Conservation (phyloP, 192 early-diverging fungal species). For the Chytriomyces sp. region DNA sequence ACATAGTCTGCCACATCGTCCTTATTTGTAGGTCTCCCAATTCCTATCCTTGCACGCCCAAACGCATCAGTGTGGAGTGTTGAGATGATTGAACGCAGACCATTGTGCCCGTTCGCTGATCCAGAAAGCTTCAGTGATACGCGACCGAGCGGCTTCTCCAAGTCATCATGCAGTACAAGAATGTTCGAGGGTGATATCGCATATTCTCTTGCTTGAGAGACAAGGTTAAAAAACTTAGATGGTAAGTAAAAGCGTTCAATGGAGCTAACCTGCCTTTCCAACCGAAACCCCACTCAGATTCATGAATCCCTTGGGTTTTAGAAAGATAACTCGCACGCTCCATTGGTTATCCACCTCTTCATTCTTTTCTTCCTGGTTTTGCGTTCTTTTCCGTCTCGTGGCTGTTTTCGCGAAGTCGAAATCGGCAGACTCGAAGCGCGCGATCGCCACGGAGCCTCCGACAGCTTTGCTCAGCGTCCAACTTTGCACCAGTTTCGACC, state of each 20-base stretch:
- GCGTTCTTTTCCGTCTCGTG: neutral
- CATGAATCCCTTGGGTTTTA: constrained; percentile 70
- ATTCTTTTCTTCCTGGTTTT: neutral
- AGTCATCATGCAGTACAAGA: constrained; percentile 73
- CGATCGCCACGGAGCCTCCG: neutral
- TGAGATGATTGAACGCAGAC: constrained; percentile 67
- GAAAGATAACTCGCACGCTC: constrained; percentile 45
- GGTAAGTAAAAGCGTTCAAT: neutral
- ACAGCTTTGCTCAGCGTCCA: constrained; percentile 9
- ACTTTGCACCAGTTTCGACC: neutral
- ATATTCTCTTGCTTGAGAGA: constrained; percentile 47
- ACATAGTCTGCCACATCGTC: constrained; percentile 60
- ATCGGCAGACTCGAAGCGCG: neutral
- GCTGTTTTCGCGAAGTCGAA: neutral
- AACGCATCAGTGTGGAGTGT: constrained; percentile 50
- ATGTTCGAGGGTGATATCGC: constrained; percentile 47
- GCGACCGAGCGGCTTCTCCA: constrained; percentile 67
- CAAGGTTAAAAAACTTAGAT: neutral
- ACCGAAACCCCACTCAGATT: constrained; percentile 69
- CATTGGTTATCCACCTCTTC: neutral
- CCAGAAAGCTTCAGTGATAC: constrained; percentile 62
- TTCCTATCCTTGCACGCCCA: constrained; percentile 65
- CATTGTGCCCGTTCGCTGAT: constrained; percentile 74
- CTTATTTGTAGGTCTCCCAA: constrained; percentile 62
- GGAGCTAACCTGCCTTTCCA: constrained; percentile 63